A percentile compares a stretch with the other conserved stretches of the same genome.
Evolutionary conservation across 2,329 filamentous ascomycete species (phyloP).

Genomic region (Escovopsis sp.): DNA sequence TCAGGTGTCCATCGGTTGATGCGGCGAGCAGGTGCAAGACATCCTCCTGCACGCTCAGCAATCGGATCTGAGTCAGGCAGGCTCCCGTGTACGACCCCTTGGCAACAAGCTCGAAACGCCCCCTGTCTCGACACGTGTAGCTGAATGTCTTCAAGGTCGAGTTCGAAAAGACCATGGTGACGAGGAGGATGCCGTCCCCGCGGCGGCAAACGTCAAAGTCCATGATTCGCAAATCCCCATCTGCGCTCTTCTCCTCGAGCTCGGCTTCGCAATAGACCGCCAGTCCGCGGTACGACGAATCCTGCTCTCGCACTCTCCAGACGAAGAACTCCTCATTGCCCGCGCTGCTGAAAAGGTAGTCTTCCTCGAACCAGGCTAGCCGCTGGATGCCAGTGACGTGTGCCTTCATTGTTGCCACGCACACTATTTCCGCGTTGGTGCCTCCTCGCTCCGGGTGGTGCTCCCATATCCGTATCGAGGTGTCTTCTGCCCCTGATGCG

Average conservation of each 20-base stretch:
- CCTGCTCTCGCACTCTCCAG: conserved; percentile 51
- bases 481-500: conserved; percentile 61
- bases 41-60: conserved; percentile 19
- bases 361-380: conserved; percentile 56
- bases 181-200: conserved; percentile 34
- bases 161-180: conserved; percentile 71
- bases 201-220: conserved; percentile 47
- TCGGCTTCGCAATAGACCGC: conserved; percentile 42
- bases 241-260: conserved; percentile 32
- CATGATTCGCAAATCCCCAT: conserved; percentile 63
- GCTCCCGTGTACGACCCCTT: conserved; percentile 50
- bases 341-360: conserved; percentile 69
- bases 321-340: conserved; percentile 82
- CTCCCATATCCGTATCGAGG: conserved; percentile 56
- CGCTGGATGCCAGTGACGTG: conserved; percentile 77
- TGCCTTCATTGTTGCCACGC: conserved; percentile 51
- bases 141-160: conserved; percentile 53
- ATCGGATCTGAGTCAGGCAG: conserved; percentile 54
- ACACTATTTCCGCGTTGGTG: conserved; percentile 20
- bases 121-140: conserved; percentile 21
- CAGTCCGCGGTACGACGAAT: conserved; percentile 32
- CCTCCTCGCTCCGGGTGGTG: conserved; percentile 14
- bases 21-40: conserved; percentile 42
- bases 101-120: conserved; percentile 34
- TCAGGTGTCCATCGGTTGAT: conserved; percentile 66